These are phyloP conservation scores for Claviceps sp. DNA, from an alignment of 2,329 filamentous ascomycete species.

Conservation along the genomic window DNA sequence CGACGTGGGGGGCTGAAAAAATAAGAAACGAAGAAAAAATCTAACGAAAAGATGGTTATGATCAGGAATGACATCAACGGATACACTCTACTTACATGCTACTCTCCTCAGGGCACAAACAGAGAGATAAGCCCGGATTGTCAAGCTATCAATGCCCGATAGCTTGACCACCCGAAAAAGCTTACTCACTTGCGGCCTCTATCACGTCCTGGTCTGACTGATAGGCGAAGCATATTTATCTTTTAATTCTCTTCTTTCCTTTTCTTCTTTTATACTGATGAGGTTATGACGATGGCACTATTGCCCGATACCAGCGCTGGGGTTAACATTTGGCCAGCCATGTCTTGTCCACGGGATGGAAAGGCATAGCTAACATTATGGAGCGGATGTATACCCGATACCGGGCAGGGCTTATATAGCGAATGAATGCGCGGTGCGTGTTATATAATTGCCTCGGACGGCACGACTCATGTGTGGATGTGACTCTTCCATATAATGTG, in stretches of 20 bases:
- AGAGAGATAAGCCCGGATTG: not conserved
- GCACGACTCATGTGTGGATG: not conserved
- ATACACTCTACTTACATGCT: not conserved
- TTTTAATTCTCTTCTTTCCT: conserved; percentile 9
- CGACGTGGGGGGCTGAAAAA: conserved; percentile 3
- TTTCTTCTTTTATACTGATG: conserved; percentile 15
- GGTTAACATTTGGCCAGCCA: not conserved
- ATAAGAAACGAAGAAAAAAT: not conserved
- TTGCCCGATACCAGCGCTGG: not conserved
- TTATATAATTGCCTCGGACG: not conserved
- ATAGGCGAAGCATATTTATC: conserved; percentile 18
- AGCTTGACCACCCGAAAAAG: not conserved
- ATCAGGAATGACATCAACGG: conserved; percentile 5
- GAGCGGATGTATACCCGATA: not conserved
- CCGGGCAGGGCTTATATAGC: not conserved
- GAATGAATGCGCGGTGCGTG: not conserved
- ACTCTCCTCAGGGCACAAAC: not conserved
- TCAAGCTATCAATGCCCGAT: not conserved
- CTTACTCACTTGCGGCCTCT: not conserved
- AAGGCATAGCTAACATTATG: conserved; percentile 6
- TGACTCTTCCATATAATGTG: not conserved
- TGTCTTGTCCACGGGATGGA: conserved; percentile 1
- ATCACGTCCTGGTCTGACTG: conserved; percentile 6
- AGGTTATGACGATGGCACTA: conserved; percentile 14
- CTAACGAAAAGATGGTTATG: conserved; percentile 5